phyloP scores from a whole-genome alignment of 2,329 filamentous ascomycete species.

The Fusarium caatingaense region DNA sequence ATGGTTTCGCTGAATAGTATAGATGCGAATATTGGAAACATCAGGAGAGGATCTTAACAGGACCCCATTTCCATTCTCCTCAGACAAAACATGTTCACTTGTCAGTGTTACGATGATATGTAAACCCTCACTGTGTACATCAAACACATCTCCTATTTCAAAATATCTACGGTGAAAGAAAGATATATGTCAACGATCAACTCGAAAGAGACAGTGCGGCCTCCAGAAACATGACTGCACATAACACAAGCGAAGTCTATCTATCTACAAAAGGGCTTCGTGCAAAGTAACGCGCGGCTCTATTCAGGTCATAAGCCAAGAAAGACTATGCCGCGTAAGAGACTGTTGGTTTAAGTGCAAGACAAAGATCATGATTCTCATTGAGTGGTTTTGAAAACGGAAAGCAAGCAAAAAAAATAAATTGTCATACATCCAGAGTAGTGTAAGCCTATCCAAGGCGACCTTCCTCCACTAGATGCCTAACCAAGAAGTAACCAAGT shows the following conservation, averaged over 20 bases:
- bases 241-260: constrained; percentile 35
- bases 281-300: not conserved
- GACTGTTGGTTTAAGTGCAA: constrained; percentile 25
- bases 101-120: not conserved
- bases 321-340: constrained; percentile 10
- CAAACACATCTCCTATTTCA: constrained; percentile 35
- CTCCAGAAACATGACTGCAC: constrained; percentile 11
- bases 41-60: not conserved
- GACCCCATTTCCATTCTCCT: not conserved
- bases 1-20: not conserved
- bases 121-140: not conserved
- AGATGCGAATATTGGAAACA: not conserved
- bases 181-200: constrained; percentile 32
- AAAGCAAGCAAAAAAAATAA: constrained; percentile 34
- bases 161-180: constrained; percentile 35
- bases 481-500: constrained; percentile 39
- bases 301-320: constrained; percentile 6
- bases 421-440: constrained; percentile 46
- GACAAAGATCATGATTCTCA: constrained; percentile 47
- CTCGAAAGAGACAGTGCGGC: constrained; percentile 21
- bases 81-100: not conserved
- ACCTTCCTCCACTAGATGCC: constrained; percentile 38
- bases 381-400: constrained; percentile 44
- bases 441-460: constrained; percentile 29
- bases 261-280: constrained; percentile 34